Percentiles rank a stretch among this genome's conserved stretches.
These are phyloP conservation scores for Ogataea glucozyma DNA, from an alignment of 805 yeast species.

Conservation along the genomic window DNA sequence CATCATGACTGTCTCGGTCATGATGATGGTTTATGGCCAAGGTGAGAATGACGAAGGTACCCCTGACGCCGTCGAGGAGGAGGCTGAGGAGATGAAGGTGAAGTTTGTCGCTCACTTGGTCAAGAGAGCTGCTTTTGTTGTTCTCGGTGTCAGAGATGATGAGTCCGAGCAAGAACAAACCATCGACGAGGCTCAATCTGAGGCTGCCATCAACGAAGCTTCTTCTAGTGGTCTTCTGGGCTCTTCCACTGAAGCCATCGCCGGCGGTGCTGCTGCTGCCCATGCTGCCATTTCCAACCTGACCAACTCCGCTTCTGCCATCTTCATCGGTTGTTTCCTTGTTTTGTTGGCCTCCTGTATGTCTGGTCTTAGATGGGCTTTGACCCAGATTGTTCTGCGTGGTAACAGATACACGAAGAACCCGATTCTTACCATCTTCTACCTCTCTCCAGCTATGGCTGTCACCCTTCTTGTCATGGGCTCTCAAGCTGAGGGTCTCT, in stretches of 20 bases:
- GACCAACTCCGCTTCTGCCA: constrained; percentile 15
- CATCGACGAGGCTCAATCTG: background rate
- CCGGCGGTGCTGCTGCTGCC: constrained; percentile 15
- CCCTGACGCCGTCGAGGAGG: constrained; percentile 20
- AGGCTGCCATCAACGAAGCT: background rate
- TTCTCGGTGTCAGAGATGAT: constrained; percentile 14
- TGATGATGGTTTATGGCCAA: constrained; percentile 70
- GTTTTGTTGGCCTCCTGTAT: constrained; percentile 74
- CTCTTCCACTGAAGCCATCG: background rate
- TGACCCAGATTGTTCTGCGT: constrained; percentile 76
- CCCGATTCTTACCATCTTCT: constrained; percentile 78
- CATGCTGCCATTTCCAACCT: constrained; percentile 8
- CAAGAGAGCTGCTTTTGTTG: constrained; percentile 18
- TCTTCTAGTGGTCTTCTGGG: background rate
- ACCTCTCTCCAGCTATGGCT: constrained; percentile 80
- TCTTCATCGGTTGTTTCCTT: constrained; percentile 60
- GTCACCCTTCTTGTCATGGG: constrained; percentile 60
- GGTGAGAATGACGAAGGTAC: constrained; percentile 15
- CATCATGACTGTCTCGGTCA: constrained; percentile 79
- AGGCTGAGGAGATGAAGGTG: constrained; percentile 23
- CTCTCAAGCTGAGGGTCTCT: constrained; percentile 67
- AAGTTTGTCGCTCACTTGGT: constrained; percentile 18
- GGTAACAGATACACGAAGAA: constrained; percentile 57
- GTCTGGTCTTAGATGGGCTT: constrained; percentile 89
- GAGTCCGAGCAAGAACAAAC: constrained; percentile 6